A percentile compares a stretch with the other conserved stretches of the same genome.
phyloP scores from a whole-genome alignment of 1,284 basidiomycete species.

The Singerocomus inundabilis region DNA sequence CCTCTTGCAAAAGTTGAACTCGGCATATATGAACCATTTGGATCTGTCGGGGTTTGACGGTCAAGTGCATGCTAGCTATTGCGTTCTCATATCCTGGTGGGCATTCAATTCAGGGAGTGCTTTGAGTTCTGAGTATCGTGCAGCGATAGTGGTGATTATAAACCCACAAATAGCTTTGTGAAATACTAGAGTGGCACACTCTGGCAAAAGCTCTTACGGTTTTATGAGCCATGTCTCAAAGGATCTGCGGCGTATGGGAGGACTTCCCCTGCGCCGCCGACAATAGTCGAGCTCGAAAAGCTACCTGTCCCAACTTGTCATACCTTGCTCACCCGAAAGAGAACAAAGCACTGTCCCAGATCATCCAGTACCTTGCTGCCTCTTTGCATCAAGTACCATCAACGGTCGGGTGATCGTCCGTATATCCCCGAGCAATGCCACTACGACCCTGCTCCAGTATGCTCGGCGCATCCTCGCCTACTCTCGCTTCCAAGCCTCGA shows the following conservation, averaged over 20 bases:
- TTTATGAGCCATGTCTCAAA: too few relatives aligned
- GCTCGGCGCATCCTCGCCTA: conserved; percentile 81
- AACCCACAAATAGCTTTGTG: neutral
- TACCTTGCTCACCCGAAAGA: too few relatives aligned
- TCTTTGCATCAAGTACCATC: conserved; percentile 1
- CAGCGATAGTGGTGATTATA: conserved; percentile 1
- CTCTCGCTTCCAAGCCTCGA: conserved; percentile 78
- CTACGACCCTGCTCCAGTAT: conserved; percentile 84
- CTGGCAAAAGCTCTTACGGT: neutral
- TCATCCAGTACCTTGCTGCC: too few relatives aligned
- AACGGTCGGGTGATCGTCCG: conserved; percentile 41
- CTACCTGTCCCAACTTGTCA: too few relatives aligned
- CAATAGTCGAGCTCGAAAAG: neutral
- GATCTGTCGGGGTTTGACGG: neutral
- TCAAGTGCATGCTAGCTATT: neutral
- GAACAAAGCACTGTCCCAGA: too few relatives aligned
- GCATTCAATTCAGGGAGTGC: neutral
- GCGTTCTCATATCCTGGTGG: neutral
- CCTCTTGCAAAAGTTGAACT: neutral
- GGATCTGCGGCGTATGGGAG: neutral
- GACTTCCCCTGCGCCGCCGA: neutral
- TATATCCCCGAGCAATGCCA: conserved; percentile 89
- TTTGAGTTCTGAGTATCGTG: neutral
- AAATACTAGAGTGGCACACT: neutral
- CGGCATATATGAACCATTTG: neutral